These are phyloP conservation scores for Volutella citrinella DNA, from an alignment of 2,329 filamentous ascomycete species.

Conservation along the genomic window DNA sequence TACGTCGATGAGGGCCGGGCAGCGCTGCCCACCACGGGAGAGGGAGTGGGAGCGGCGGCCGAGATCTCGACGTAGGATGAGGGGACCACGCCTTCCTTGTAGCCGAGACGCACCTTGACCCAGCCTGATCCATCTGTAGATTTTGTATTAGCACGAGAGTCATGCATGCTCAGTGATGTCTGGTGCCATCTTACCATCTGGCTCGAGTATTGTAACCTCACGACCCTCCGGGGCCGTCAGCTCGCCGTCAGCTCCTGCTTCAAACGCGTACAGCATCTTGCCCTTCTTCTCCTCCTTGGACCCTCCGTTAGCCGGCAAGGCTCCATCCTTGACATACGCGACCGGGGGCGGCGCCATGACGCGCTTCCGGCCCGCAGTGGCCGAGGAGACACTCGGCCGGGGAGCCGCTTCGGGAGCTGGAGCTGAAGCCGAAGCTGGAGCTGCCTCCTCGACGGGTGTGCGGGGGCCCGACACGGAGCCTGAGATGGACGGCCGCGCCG, in stretches of 20 bases:
- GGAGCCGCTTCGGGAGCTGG: slow-evolving; percentile 18
- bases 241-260: slow-evolving; percentile 78
- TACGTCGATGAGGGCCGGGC: slow-evolving; percentile 71
- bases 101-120: slow-evolving; percentile 76
- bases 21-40: slow-evolving; percentile 42
- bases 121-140: slow-evolving; percentile 83
- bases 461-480: slow-evolving; percentile 50
- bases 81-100: slow-evolving; percentile 81
- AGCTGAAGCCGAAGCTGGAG: too few species aligned
- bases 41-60: slow-evolving; percentile 39
- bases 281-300: slow-evolving; percentile 56
- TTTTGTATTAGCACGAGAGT: slow-evolving; percentile 10
- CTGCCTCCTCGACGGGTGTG: slow-evolving; percentile 50
- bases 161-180: not conserved
- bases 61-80: slow-evolving; percentile 76
- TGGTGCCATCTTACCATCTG: slow-evolving; percentile 67
- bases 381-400: slow-evolving; percentile 27
- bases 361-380: slow-evolving; percentile 56
- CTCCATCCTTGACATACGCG: slow-evolving; percentile 70
- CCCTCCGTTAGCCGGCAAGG: slow-evolving; percentile 43
- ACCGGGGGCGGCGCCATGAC: slow-evolving; percentile 84
- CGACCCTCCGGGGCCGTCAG: slow-evolving; percentile 75
- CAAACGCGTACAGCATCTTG: slow-evolving; percentile 88
- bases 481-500: slow-evolving; percentile 70
- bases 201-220: slow-evolving; percentile 74